Evolutionary conservation across 805 yeast species (phyloP).

Genomic region (Yamadazyma sp.): DNA sequence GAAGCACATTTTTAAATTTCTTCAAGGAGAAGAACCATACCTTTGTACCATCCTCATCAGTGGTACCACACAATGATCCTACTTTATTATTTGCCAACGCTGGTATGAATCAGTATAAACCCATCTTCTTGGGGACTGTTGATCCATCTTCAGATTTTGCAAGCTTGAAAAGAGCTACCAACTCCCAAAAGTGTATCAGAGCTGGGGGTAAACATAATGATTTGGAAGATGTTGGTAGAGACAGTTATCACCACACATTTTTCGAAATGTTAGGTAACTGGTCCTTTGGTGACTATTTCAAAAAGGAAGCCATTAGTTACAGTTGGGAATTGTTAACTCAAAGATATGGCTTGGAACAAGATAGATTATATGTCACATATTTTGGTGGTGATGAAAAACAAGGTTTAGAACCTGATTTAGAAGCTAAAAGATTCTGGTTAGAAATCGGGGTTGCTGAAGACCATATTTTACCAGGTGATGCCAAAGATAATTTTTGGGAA

Average conservation of each 20-base stretch:
- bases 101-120: constrained; percentile 99
- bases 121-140: constrained; percentile 94
- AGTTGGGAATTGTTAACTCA: constrained; percentile 90
- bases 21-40: constrained; percentile 68
- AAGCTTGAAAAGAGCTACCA: constrained; percentile 80
- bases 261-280: constrained; percentile 99
- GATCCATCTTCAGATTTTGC: constrained; percentile 91
- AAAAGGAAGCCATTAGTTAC: constrained; percentile 83
- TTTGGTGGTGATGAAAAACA: constrained; percentile 86
- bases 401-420: constrained; percentile 90
- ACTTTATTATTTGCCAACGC: constrained; percentile 96
- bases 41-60: constrained; percentile 89
- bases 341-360: constrained; percentile 75
- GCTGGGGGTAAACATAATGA: constrained; percentile 99
- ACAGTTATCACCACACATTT: constrained; percentile 97
- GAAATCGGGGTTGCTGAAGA: constrained; percentile 86
- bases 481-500: constrained; percentile 97
- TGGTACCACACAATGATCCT: constrained; percentile 97
- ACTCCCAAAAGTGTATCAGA: constrained; percentile 97
- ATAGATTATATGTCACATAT: constrained; percentile 90
- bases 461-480: constrained; percentile 90
- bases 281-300: constrained; percentile 99
- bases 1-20: constrained; percentile 81
- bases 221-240: constrained; percentile 97
- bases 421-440: constrained; percentile 85